A percentile compares a stretch with the other conserved stretches of the same genome.
Evolutionary conservation across 805 yeast species (phyloP).

Genomic region (Saccharomycopsis babjevae): DNA sequence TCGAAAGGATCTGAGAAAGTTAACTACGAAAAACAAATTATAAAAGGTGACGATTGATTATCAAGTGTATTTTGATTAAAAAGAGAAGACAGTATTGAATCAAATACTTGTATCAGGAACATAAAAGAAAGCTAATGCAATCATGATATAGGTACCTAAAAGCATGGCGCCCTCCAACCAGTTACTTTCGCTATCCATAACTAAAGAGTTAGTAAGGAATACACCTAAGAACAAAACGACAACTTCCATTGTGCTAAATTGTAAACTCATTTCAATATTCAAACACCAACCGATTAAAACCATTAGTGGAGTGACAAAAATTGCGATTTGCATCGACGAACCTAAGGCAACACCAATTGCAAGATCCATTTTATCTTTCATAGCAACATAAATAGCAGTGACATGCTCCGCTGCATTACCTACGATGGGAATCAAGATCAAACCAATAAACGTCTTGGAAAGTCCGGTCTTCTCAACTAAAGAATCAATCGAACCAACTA

Average conservation of each 20-base stretch:
- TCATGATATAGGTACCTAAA: conserved; percentile 72
- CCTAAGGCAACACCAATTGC: conserved; percentile 97
- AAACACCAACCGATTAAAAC: conserved; percentile 90
- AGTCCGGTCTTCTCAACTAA: conserved; percentile 77
- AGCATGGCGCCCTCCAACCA: conserved; percentile 97
- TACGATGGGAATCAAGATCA: conserved; percentile 88
- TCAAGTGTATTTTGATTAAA: not conserved
- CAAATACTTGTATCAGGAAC: conserved; percentile 46
- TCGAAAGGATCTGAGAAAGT: too few relatives aligned
- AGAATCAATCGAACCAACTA: conserved; percentile 88
- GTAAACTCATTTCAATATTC: conserved; percentile 85
- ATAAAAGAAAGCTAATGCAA: conserved; percentile 82
- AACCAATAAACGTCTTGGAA: conserved; percentile 90
- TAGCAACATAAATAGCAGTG: conserved; percentile 90
- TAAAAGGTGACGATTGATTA: not conserved
- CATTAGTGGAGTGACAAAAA: conserved; percentile 91
- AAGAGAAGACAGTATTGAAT: not conserved
- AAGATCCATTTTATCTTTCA: conserved; percentile 93
- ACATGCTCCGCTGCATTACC: conserved; percentile 99
- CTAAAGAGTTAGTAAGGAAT: conserved; percentile 74
- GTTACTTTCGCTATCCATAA: conserved; percentile 89
- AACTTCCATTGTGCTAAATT: conserved; percentile 89
- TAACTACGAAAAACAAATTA: too few relatives aligned
- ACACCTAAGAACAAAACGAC: conserved; percentile 85
- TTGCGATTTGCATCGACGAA: conserved; percentile 87